Percentiles rank a stretch among this genome's conserved stretches.
These are phyloP conservation scores for Dentiscutata heterogama DNA, from an alignment of 371 early-diverging fungal species.

Conservation along the genomic window DNA sequence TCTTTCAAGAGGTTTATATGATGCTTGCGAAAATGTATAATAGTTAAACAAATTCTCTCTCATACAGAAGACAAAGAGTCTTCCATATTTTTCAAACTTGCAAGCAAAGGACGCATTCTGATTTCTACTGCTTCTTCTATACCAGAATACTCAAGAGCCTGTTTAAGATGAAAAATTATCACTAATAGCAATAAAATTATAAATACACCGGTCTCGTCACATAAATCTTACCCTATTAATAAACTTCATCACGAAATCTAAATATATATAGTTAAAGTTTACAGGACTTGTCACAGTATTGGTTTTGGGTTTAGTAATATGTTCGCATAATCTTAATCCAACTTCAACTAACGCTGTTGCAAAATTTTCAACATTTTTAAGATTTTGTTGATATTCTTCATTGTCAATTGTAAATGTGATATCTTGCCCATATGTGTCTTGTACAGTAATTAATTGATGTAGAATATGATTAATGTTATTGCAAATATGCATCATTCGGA, in stretches of 20 bases:
- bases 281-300: conserved; percentile 9
- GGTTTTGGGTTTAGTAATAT: conserved; percentile 35
- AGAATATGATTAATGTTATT: conserved; percentile 28
- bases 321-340: conserved; percentile 40
- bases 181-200: not conserved
- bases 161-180: not conserved
- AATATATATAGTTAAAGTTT: conserved; percentile 33
- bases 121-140: conserved; percentile 9
- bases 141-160: conserved; percentile 32
- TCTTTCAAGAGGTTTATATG: too few relatives aligned
- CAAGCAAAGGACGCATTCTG: conserved; percentile 34
- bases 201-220: not conserved
- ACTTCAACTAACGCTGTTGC: conserved; percentile 7
- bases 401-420: not conserved
- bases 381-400: conserved; percentile 23
- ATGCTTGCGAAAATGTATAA: too few relatives aligned
- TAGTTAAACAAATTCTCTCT: too few relatives aligned
- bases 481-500: conserved; percentile 36
- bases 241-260: conserved; percentile 30
- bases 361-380: conserved; percentile 28
- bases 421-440: conserved; percentile 27
- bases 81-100: conserved; percentile 27
- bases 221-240: conserved; percentile 24
- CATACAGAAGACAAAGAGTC: not conserved
- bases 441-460: conserved; percentile 27